phyloP scores from a whole-genome alignment of 1,284 basidiomycete species.

The Dichomitus squalens region DNA sequence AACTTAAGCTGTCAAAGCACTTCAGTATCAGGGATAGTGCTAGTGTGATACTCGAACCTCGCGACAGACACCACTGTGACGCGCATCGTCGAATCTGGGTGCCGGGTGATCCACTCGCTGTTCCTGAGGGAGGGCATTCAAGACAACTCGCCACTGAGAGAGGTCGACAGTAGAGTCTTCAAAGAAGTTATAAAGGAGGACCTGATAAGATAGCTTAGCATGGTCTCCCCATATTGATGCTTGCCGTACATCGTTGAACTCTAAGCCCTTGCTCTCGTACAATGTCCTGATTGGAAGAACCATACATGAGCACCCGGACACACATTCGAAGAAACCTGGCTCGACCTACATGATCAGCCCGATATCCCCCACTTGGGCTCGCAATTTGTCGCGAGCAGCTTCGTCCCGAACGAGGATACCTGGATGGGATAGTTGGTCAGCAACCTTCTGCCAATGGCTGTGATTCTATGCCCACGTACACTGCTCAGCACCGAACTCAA shows the following conservation, averaged over 20 bases:
- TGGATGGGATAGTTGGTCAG: conserved; percentile 25
- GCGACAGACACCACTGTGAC: conserved; percentile 59
- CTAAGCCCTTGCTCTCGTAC: conserved; percentile 75
- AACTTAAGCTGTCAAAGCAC: conserved; percentile 54
- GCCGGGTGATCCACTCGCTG: conserved; percentile 28
- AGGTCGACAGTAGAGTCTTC: conserved; percentile 55
- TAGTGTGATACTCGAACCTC: conserved; percentile 46
- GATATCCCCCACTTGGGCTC: conserved; percentile 58
- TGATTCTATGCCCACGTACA: conserved; percentile 41
- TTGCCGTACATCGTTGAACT: conserved; percentile 65
- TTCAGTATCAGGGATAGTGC: background rate
- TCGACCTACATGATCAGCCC: conserved; percentile 60
- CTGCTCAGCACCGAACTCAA: conserved; percentile 72
- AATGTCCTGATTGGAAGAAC: conserved; percentile 56
- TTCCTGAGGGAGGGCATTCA: conserved; percentile 43
- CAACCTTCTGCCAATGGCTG: too few species aligned
- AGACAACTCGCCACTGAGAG: conserved; percentile 61
- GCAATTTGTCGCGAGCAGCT: conserved; percentile 48
- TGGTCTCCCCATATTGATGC: background rate
- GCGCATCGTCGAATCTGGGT: conserved; percentile 54
- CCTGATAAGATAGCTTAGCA: conserved; percentile 39
- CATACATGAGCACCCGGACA: background rate
- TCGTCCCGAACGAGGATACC: conserved; percentile 73
- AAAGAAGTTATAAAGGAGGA: conserved; percentile 74
- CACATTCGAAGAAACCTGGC: background rate